Evolutionary conservation across 345 rosid species (phyloP).

Genomic region (Populus tremula): DNA sequence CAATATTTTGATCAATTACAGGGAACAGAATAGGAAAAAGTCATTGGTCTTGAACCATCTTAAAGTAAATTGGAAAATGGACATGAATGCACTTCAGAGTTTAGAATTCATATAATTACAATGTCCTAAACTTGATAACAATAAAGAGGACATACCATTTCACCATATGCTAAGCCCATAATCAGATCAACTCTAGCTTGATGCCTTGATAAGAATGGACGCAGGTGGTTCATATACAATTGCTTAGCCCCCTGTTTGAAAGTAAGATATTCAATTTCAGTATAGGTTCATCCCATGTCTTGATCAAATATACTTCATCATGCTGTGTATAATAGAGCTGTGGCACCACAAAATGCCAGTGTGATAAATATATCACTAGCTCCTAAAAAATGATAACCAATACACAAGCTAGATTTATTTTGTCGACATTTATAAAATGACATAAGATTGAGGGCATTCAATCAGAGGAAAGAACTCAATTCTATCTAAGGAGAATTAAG

Average conservation of each 20-base stretch:
- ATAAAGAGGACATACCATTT: constrained; percentile 35
- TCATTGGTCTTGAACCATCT: not conserved
- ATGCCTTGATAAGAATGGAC: constrained; percentile 61
- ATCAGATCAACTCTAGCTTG: constrained; percentile 50
- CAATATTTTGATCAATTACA: not conserved
- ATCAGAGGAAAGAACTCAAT: not conserved
- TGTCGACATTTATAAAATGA: no score
- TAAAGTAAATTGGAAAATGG: not conserved
- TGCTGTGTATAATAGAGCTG: no score
- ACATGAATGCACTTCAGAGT: not conserved
- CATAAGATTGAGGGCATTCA: not conserved
- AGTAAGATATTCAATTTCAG: not conserved
- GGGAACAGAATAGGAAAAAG: not conserved
- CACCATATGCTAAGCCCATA: constrained; percentile 37
- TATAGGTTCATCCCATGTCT: not conserved
- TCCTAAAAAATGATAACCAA: no score
- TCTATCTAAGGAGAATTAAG: not conserved
- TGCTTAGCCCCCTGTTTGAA: constrained; percentile 50
- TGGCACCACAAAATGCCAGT: no score
- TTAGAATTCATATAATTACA: not conserved
- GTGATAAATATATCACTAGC: no score
- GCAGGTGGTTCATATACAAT: constrained; percentile 51
- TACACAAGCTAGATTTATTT: no score
- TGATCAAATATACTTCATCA: not conserved
- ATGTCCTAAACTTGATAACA: not conserved